A percentile compares a stretch with the other conserved stretches of the same genome.
Evolutionary conservation across 257 asterid genomes (phyloP).

Genomic region (Verbena officinalis): DNA sequence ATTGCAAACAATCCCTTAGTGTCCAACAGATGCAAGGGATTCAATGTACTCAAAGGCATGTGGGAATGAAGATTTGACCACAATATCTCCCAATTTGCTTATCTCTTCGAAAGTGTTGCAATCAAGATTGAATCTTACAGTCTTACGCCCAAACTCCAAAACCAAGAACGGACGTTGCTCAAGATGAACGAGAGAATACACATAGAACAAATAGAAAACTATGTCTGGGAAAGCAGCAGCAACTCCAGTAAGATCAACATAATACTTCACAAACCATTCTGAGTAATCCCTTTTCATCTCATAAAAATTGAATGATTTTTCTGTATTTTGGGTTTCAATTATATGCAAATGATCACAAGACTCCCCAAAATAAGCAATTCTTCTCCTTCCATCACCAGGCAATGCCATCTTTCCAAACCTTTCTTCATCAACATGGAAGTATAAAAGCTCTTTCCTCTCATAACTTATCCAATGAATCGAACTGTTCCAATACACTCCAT

Average conservation of each 20-base stretch:
- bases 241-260: slow-evolving; percentile 25
- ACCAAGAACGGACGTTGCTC: slow-evolving; percentile 14
- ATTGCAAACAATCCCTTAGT: no score
- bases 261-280: slow-evolving; percentile 37
- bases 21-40: slow-evolving; percentile 15
- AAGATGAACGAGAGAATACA: not conserved
- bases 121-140: not conserved
- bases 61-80: not conserved
- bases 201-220: not conserved
- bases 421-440: slow-evolving; percentile 29
- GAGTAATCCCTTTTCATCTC: slow-evolving; percentile 39
- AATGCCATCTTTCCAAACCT: slow-evolving; percentile 7
- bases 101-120: slow-evolving; percentile 12
- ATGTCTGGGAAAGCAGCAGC: not conserved
- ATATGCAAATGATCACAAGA: slow-evolving; percentile 38
- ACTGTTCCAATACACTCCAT: slow-evolving; percentile 36
- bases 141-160: slow-evolving; percentile 6
- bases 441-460: not conserved
- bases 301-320: slow-evolving; percentile 16
- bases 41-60: slow-evolving; percentile 1
- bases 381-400: slow-evolving; percentile 7
- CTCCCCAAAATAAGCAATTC: slow-evolving; percentile 32
- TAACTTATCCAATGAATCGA: slow-evolving; percentile 33
- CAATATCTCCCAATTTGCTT: not conserved
- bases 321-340: not conserved